Evolutionary conservation across 106 monocot genomes (phyloP), one percentile per base, ranked within the genome.

Genomic region (Acanthochlamys bracteata): DNA sequence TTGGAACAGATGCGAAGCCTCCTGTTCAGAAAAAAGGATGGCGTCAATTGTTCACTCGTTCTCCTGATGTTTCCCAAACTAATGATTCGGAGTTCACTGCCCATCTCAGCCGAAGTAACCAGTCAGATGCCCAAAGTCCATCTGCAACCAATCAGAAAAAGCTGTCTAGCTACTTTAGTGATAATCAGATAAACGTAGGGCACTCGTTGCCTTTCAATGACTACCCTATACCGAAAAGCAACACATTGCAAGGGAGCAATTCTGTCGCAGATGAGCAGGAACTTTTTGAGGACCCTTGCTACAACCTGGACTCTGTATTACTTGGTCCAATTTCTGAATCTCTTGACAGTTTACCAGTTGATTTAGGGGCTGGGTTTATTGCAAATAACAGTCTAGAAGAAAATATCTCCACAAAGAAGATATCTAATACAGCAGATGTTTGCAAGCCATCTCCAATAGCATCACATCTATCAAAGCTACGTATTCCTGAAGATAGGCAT

Each of bases 231-330:
- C 11, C 55, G 20, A 9, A 45, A 16, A 74, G 64, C 55, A 54
- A 65, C 42, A 51, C 69, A 69, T 67, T 65, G 69, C 53, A 63
- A 71, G 46, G 47, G 14, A 57, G 71, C 20, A 77, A 64, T 65
- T 68, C 59, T 11, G 20, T 61, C 15, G 23, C 66, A 46, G 93
- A 89, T 55, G 93, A 93, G 55, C 40, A 70, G 21, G 89, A 86
- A 65, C 59, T 69, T 39, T 93, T 93, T 76, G 89, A 89, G 76
- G 93, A 93, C 55, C 89, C 93, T 26, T 83, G 89, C 66, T 86
- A 81, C 73, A 64, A 78, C 80, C 89, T 89, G 46, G 85, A 89
- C 59, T 78, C 89, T 33, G 46, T 79, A 17, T 69, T 85, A 43
- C 72, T 83, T 58, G 89, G 89, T 54, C 80, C 92, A 21, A 68